Conservation (phyloP, 2,329 filamentous ascomycete genomes). For the Lasiodiplodia citricola region DNA sequence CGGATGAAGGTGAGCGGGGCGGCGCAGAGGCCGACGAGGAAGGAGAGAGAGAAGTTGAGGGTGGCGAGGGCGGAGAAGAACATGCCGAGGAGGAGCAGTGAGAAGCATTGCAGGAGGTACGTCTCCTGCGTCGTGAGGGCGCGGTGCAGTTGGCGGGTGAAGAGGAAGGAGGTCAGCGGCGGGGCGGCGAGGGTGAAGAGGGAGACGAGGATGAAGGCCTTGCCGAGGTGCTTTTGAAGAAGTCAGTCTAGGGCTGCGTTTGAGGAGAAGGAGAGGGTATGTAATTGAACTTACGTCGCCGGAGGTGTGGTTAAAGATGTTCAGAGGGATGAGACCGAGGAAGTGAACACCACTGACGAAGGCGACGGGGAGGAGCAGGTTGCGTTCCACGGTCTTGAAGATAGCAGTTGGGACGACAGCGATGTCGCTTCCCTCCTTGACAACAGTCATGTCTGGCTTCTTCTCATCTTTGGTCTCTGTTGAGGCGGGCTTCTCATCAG, state of each 20-base stretch:
- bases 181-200: conserved; percentile 43
- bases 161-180: conserved; percentile 35
- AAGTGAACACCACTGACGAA: conserved; percentile 77
- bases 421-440: conserved; percentile 42
- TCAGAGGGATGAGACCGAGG: conserved; percentile 79
- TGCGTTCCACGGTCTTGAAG: conserved; percentile 60
- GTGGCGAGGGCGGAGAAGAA: conserved; percentile 91
- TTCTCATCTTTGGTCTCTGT: conserved; percentile 42
- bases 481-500: conserved; percentile 35
- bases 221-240: conserved; percentile 30
- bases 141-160: conserved; percentile 44
- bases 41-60: conserved; percentile 90
- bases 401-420: conserved; percentile 46
- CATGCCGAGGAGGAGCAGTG: conserved; percentile 88
- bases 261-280: conserved; percentile 47
- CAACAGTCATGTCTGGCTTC: conserved; percentile 42
- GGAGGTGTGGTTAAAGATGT: conserved; percentile 79
- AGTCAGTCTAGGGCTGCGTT: conserved; percentile 40
- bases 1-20: conserved; percentile 77
- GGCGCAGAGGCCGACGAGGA: conserved; percentile 81
- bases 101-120: conserved; percentile 85
- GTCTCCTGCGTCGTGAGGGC: conserved; percentile 73
- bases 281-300: conserved; percentile 65
- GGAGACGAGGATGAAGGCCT: conserved; percentile 39
- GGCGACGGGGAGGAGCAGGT: conserved; percentile 74